Evolutionary conservation across 345 rosid genomes (phyloP).

Genomic region (Mangifera indica): DNA sequence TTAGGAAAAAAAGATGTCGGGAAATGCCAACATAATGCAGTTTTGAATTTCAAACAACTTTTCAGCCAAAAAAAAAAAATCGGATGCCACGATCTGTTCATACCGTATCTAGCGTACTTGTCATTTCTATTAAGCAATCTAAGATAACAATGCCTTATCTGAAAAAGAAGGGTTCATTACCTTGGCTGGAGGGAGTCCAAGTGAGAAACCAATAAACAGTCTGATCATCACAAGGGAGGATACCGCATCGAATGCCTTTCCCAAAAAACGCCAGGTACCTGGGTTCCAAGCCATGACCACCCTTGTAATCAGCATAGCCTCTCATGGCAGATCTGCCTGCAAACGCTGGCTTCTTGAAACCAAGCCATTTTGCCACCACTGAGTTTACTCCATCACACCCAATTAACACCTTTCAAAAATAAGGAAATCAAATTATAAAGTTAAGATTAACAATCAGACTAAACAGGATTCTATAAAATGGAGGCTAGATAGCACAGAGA

Average conservation of each 20-base stretch:
- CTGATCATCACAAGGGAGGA: conserved; percentile 13
- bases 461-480: background rate
- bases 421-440: background rate
- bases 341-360: conserved; percentile 45
- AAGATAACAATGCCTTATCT: too few species aligned
- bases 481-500: conserved; percentile 27
- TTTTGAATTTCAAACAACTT: too few species aligned
- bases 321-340: conserved; percentile 11
- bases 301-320: background rate
- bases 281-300: conserved; percentile 1
- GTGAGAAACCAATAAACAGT: conserved; percentile 35
- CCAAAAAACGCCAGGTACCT: background rate
- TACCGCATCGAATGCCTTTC: conserved; percentile 4
- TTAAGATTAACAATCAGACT: background rate
- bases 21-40: too few species aligned
- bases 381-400: conserved; percentile 82
- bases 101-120: too few species aligned
- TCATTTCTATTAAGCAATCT: too few species aligned
- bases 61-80: too few species aligned
- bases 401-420: conserved; percentile 46
- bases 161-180: conserved; percentile 19
- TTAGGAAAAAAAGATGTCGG: background rate
- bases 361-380: conserved; percentile 60
- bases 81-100: too few species aligned
- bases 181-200: conserved; percentile 26